Evolutionary conservation across 139 green algal genomes (phyloP), one percentile per base, ranked within the genome.

Genomic region (Closterium sp.): DNA sequence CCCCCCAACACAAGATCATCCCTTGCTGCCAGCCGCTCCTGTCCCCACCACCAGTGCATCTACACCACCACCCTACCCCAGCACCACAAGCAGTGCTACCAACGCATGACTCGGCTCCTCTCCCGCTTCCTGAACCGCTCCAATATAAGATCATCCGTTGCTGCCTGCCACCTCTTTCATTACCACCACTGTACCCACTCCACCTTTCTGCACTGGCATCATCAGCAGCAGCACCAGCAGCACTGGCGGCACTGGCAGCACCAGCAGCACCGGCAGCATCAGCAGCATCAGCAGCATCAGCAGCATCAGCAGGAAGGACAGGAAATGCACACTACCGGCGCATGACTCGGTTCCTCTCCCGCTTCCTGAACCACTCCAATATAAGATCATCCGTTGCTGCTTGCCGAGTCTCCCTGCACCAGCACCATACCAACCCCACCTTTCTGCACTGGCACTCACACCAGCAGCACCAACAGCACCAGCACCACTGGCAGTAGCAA

Each of bases 311-410:
- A 70, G 45, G 0, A 70, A 4, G 3, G 10, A 4, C 4, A 73
- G 10, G 1, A 73, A 73, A 21, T 9, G 9, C 50, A 73, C 0
- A 0, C 50, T 73, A 73, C 2, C 84, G 84, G 7, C 85, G 85
- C 85, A 93, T 85, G 28, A 34, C 28, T 38, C 85, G 42, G 28
- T 90, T 90, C 11, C 85, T 87, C 90, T 93, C 90, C 9, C 90
- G 90, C 90, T 93, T 93, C 19, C 90, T 87, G 45, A 93, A 93
- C 24, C 90, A 1, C 28, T 90, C 85, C 79, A 90, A 1, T 2
- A 93, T 90, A 4, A 93, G 90, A 29, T 93, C 90, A 84, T 90
- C 90, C 9, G 90, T 93, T 28, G 85, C 90, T n/a, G 90, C 85
- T 5, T 86, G 90, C 34, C 86, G 87, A 2, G 0, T 22, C 30